A percentile compares a stretch with the other conserved stretches of the same genome.
Conservation (phyloP, 2,329 filamentous ascomycete species). For the Nannizzia gypsea region DNA sequence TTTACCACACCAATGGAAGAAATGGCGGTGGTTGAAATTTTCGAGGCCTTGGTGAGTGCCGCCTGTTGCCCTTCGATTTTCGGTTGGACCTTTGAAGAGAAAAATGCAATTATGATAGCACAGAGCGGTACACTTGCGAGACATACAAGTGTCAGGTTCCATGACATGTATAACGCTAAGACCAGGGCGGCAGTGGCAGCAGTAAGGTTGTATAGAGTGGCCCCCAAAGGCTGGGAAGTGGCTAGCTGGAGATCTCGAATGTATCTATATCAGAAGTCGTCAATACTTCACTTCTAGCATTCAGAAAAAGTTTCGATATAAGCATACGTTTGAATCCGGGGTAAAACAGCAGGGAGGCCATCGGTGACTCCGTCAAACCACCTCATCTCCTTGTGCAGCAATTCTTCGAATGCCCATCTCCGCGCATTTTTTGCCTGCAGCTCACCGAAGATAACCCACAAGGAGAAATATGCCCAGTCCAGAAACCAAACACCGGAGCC, state of each 20-base stretch:
- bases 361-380: slow-evolving; percentile 71
- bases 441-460: slow-evolving; percentile 72
- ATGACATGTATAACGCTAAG: slow-evolving; percentile 68
- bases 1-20: slow-evolving; percentile 75
- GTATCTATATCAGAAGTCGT: slow-evolving; percentile 45
- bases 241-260: slow-evolving; percentile 70
- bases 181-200: slow-evolving; percentile 53
- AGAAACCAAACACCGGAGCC: slow-evolving; percentile 55
- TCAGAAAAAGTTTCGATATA: not conserved
- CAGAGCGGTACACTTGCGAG: slow-evolving; percentile 61
- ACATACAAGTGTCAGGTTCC: slow-evolving; percentile 71
- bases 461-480: slow-evolving; percentile 53
- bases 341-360: slow-evolving; percentile 60
- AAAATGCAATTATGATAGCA: slow-evolving; percentile 45
- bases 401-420: slow-evolving; percentile 50
- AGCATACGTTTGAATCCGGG: slow-evolving; percentile 60
- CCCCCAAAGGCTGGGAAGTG: slow-evolving; percentile 67
- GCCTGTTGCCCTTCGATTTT: slow-evolving; percentile 58
- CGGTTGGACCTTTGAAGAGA: slow-evolving; percentile 50
- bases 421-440: slow-evolving; percentile 59
- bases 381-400: slow-evolving; percentile 61
- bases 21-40: slow-evolving; percentile 57
- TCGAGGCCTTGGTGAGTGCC: slow-evolving; percentile 58
- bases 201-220: slow-evolving; percentile 52
- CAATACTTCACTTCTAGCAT: not conserved